Conservation (phyloP, 768 basidiomycete genomes). For the Auriscalpium microsporum region DNA sequence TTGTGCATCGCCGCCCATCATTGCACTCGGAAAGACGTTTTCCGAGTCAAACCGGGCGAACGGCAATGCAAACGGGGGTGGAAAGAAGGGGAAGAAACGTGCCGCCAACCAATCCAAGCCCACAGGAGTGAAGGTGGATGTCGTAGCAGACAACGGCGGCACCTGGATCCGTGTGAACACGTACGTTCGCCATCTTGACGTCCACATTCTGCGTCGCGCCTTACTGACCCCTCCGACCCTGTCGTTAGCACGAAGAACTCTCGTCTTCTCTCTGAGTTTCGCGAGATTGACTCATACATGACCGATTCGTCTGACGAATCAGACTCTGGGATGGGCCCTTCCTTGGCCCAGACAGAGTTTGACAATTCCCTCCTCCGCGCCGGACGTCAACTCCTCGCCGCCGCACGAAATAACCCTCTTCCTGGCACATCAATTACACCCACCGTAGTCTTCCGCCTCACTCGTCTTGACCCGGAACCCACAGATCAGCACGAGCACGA, state of each 20-base stretch:
- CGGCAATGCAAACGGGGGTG: too few relatives aligned
- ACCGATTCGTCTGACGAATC: slow-evolving; percentile 48
- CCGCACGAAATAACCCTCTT: slow-evolving; percentile 51
- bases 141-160: slow-evolving; percentile 66
- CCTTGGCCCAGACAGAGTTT: slow-evolving; percentile 42
- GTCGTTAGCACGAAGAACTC: slow-evolving; percentile 60
- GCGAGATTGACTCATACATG: slow-evolving; percentile 76
- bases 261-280: slow-evolving; percentile 70
- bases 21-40: slow-evolving; percentile 53
- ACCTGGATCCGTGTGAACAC: slow-evolving; percentile 85
- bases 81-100: slow-evolving; percentile 2
- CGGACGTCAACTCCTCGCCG: slow-evolving; percentile 57
- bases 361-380: slow-evolving; percentile 70
- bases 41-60: slow-evolving; percentile 12
- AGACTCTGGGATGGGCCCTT: slow-evolving; percentile 19
- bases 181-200: slow-evolving; percentile 36
- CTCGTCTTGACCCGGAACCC: slow-evolving; percentile 48
- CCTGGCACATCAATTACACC: slow-evolving; percentile 31
- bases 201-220: background rate
- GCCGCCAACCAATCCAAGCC: slow-evolving; percentile 5
- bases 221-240: background rate
- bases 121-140: slow-evolving; percentile 60
- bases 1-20: slow-evolving; percentile 47
- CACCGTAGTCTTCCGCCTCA: slow-evolving; percentile 53
- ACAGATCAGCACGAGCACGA: slow-evolving; percentile 29